phyloP scores from a whole-genome alignment of 1,139 yeast species.

The Candida mesenterica region DNA sequence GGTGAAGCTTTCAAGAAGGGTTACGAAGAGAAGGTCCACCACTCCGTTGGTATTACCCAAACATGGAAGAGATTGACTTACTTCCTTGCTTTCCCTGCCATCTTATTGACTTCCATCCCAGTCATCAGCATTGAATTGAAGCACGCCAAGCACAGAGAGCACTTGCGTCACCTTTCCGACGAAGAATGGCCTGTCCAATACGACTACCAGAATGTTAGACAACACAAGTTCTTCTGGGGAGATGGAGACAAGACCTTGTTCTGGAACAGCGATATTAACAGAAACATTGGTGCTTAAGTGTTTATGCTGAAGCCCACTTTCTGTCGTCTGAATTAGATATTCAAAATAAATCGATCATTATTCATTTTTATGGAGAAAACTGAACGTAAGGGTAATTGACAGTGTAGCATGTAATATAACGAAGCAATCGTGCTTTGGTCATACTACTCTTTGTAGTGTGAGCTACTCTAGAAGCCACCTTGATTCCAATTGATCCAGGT shows the following conservation, averaged over 20 bases:
- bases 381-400: too few relatives aligned
- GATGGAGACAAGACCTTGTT: conserved; percentile 95
- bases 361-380: too few relatives aligned
- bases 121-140: conserved; percentile 77
- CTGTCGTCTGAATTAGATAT: background rate
- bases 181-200: conserved; percentile 92
- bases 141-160: conserved; percentile 89
- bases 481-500: too few relatives aligned
- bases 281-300: conserved; percentile 56
- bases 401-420: too few relatives aligned
- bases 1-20: conserved; percentile 45
- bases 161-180: conserved; percentile 71
- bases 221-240: conserved; percentile 93
- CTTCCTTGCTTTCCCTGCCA: conserved; percentile 79
- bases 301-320: background rate
- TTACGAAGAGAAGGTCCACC: conserved; percentile 65
- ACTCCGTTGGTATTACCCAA: conserved; percentile 71
- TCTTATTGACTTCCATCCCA: conserved; percentile 72
- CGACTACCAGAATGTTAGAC: conserved; percentile 87
- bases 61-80: conserved; percentile 86
- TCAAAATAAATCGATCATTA: too few relatives aligned
- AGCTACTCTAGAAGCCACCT: too few relatives aligned
- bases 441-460: too few relatives aligned
- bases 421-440: too few relatives aligned
- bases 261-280: conserved; percentile 93